Base-by-base conservation (phyloP, 352 stramenopile species). In the Albugo candida region DNA sequence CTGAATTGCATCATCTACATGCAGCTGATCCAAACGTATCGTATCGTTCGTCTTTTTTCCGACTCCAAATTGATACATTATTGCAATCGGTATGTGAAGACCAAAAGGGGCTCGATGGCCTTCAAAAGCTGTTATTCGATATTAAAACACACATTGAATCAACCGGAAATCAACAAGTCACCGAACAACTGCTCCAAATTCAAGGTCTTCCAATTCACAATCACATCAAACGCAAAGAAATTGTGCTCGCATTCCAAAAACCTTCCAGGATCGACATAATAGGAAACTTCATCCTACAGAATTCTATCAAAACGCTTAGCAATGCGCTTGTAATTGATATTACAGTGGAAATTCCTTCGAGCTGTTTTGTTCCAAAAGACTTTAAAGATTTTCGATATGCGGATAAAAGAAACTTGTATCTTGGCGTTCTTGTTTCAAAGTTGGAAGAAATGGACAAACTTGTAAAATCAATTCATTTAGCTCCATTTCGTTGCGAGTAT, bases 361-460 rank as follows among this genome's bases (percentile, higher is more conserved):
- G 50, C 6, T 93, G 81, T 58, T 87, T 95, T 51, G 38, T 91
- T 16, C 75, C 76, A 11, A 92, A 92, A 54, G 83, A 95, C 52
- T 87, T 89, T 54, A 58, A 75, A 40, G 93, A 93, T 63, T 91
- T 89, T 59, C 63, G 77, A 19, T 94, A 93, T 54, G 67, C 81
- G 5, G 81, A 94, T 67, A 94, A 93, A 60, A 67, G 81, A 27
- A 85, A 80, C 45, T 45, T 94, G 52, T 94, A 93, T 49, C 53
- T 93, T 0, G 80, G 72, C 2, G 69, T 93, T 16, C 36, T 95
- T 18, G 64, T 67, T 2, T 55, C 61, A 0, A 62, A 87, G 47
- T 49, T 11, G 6, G 38, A 43, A 43, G 8, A 10, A 24, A 16
- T 0, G 5, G 16, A 41, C n/a, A 6, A 50, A 31, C 40, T 81